Evolutionary conservation across 805 yeast genomes (phyloP).

Genomic region (Komagataella mondaviorum): DNA sequence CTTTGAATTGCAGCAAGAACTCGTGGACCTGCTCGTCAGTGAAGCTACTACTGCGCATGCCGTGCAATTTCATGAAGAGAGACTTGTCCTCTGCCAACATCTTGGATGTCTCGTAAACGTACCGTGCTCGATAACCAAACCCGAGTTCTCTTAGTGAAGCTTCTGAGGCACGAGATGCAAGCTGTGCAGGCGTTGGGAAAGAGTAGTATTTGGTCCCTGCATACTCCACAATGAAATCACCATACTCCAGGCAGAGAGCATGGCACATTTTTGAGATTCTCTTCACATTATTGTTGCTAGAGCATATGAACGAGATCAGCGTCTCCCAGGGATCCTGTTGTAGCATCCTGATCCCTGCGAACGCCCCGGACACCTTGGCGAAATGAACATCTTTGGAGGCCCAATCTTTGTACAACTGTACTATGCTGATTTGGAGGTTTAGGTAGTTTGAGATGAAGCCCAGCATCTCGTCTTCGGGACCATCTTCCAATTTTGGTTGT

Average conservation of each 20-base stretch:
- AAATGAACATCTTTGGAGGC: conserved; percentile 35
- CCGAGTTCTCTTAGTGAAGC: conserved; percentile 32
- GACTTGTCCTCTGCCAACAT: conserved; percentile 28
- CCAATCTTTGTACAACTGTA: conserved; percentile 51
- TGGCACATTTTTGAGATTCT: conserved; percentile 91
- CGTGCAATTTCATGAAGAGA: conserved; percentile 20
- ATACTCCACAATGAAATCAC: conserved; percentile 38
- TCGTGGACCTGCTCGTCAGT: conserved; percentile 36
- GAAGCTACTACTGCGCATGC: not conserved
- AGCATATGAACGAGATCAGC: conserved; percentile 78
- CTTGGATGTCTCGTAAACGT: conserved; percentile 64
- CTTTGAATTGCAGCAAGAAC: conserved; percentile 51
- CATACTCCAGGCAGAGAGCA: conserved; percentile 56
- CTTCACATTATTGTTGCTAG: conserved; percentile 91
- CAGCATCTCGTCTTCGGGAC: conserved; percentile 10
- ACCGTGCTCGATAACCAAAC: conserved; percentile 91
- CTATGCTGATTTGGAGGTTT: conserved; percentile 43
- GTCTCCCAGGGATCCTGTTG: conserved; percentile 98
- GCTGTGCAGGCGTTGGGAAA: conserved; percentile 56
- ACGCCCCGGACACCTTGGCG: conserved; percentile 18
- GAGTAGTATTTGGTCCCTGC: conserved; percentile 47
- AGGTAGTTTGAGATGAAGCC: conserved; percentile 55
- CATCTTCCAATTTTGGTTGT: conserved; percentile 13
- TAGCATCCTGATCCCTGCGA: conserved; percentile 69
- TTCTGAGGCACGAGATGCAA: conserved; percentile 22